Percentiles rank a stretch among this genome's conserved stretches.
phyloP scores from a whole-genome alignment of 2,329 filamentous ascomycete genomes.

The Orbilia javanica region DNA sequence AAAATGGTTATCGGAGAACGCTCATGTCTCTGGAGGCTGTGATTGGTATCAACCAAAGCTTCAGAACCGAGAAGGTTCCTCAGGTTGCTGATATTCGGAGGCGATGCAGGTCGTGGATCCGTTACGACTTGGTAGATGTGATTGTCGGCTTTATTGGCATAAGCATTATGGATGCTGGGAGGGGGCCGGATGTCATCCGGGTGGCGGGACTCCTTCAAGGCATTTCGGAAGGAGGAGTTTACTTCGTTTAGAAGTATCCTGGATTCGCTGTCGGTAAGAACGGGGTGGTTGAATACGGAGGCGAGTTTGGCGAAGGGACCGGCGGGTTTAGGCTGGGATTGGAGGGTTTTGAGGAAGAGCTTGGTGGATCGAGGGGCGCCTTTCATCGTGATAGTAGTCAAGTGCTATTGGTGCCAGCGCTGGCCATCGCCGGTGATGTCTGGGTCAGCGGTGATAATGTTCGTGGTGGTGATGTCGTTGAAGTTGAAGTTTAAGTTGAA shows the following conservation, averaged over 20 bases:
- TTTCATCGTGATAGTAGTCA: constrained; percentile 33
- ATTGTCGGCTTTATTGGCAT: constrained; percentile 42
- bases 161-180: constrained; percentile 28
- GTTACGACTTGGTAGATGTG: constrained; percentile 35
- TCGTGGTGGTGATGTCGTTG: not conserved
- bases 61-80: constrained; percentile 12
- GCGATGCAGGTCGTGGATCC: constrained; percentile 5
- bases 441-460: not conserved
- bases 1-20: constrained; percentile 10
- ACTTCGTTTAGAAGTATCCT: constrained; percentile 37
- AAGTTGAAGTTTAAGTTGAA: not conserved
- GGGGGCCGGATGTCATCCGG: constrained; percentile 30
- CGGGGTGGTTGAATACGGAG: constrained; percentile 37
- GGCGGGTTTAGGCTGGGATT: not conserved
- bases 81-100: constrained; percentile 4
- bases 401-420: not conserved
- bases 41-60: not conserved
- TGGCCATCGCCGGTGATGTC: not conserved
- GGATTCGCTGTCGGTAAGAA: constrained; percentile 48
- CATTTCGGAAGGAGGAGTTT: constrained; percentile 40
- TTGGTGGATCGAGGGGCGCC: constrained; percentile 15
- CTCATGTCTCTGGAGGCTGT: not conserved
- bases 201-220: constrained; percentile 31
- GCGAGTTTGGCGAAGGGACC: constrained; percentile 19
- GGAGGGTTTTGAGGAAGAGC: constrained; percentile 20